These are phyloP conservation scores for Aspergillus cavernicola DNA, from an alignment of 495 filamentous ascomycete genomes.

Conservation along the genomic window DNA sequence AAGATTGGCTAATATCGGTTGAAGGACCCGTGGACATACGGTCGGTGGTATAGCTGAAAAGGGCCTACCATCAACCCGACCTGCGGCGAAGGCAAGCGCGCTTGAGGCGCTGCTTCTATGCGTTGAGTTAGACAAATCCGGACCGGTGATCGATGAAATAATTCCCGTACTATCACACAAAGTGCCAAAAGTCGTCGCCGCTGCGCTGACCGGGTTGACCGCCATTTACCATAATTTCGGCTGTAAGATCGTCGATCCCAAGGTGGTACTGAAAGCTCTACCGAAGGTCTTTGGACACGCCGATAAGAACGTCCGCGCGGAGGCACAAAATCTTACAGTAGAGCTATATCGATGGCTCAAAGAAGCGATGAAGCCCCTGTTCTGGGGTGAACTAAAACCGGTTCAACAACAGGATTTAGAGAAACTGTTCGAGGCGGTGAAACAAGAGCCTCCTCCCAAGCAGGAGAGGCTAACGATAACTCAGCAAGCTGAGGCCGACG, in stretches of 20 bases:
- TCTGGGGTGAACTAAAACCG: conserved; percentile 93
- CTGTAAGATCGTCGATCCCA: conserved; percentile 94
- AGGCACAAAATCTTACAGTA: conserved; percentile 86
- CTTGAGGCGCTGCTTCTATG: conserved; percentile 85
- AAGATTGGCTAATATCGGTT: conserved; percentile 11
- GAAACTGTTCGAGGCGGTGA: conserved; percentile 87
- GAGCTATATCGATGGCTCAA: conserved; percentile 97
- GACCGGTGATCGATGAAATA: conserved; percentile 85
- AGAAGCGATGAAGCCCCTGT: conserved; percentile 97
- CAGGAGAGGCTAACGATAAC: conserved; percentile 85
- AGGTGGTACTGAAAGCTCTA: conserved; percentile 84
- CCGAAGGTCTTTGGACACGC: conserved; percentile 94
- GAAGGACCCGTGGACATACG: conserved; percentile 68
- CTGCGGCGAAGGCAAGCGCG: conserved; percentile 81
- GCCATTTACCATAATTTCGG: conserved; percentile 89
- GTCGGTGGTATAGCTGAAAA: conserved; percentile 84
- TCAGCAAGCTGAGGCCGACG: conserved; percentile 74
- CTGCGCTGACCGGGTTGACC: conserved; percentile 72
- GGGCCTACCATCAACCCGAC: conserved; percentile 78
- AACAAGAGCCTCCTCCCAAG: conserved; percentile 81
- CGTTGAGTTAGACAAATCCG: conserved; percentile 83
- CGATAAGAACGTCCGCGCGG: conserved; percentile 97
- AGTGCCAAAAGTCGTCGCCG: conserved; percentile 89
- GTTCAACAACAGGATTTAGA: conserved; percentile 94
- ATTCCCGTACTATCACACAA: conserved; percentile 84